Evolutionary conservation across 1,284 basidiomycete species (phyloP).

Genomic region (Leccinum solheimii): DNA sequence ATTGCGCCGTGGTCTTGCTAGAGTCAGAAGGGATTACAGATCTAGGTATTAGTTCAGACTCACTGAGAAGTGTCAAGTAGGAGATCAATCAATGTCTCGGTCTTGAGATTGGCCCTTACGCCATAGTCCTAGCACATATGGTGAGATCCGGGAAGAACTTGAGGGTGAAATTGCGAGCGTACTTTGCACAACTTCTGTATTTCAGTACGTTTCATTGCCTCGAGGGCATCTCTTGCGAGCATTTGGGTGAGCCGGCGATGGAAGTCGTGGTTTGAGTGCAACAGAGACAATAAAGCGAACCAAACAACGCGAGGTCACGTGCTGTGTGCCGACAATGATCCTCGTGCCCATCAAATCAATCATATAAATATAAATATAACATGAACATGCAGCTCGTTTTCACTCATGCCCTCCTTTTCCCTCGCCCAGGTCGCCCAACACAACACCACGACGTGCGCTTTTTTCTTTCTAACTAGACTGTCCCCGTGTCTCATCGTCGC

Average conservation of each 20-base stretch:
- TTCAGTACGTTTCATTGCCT: conserved; percentile 65
- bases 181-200: conserved; percentile 81
- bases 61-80: conserved; percentile 57
- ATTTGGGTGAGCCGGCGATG: conserved; percentile 32
- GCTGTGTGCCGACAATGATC: conserved; percentile 16
- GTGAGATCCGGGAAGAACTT: conserved; percentile 21
- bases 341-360: background rate
- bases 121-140: conserved; percentile 60
- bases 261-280: conserved; percentile 45
- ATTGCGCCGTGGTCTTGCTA: conserved; percentile 29
- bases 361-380: background rate
- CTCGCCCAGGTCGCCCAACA: conserved; percentile 53
- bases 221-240: conserved; percentile 55
- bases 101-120: conserved; percentile 76
- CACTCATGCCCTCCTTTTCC: conserved; percentile 37
- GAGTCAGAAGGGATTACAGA: conserved; percentile 13
- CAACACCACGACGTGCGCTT: conserved; percentile 49
- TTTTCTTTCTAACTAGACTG: background rate
- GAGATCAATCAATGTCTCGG: conserved; percentile 73
- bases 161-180: conserved; percentile 14
- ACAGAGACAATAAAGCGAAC: conserved; percentile 38
- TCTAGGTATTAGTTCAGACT: conserved; percentile 13
- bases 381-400: background rate
- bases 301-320: conserved; percentile 60
- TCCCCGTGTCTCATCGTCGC: background rate